These are phyloP conservation scores for Panellus pusillus DNA, from an alignment of 768 basidiomycete genomes.

Conservation along the genomic window DNA sequence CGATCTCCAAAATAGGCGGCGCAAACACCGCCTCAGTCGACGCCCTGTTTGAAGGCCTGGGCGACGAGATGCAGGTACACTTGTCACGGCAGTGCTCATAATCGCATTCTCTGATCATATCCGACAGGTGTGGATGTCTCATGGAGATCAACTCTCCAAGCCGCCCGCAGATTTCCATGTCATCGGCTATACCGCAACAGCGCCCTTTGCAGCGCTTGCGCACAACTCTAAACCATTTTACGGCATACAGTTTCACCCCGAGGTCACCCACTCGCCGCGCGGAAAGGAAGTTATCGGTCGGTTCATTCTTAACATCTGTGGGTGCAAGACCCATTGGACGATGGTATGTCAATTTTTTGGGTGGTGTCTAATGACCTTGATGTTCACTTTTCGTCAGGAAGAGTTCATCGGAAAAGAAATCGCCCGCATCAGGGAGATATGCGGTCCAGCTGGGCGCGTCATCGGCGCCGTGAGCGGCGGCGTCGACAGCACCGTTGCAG, in stretches of 20 bases:
- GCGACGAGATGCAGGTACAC: slow-evolving; percentile 84
- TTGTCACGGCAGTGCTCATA: neutral
- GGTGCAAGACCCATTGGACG: slow-evolving; percentile 83
- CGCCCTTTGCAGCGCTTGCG: slow-evolving; percentile 91
- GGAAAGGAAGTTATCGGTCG: slow-evolving; percentile 88
- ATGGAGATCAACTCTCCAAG: slow-evolving; percentile 88
- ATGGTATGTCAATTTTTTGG: slow-evolving; percentile 59
- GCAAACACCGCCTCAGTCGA: slow-evolving; percentile 50
- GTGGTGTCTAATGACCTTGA: slow-evolving; percentile 3
- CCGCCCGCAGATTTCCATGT: slow-evolving; percentile 83
- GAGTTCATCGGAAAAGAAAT: slow-evolving; percentile 99
- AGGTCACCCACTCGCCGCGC: slow-evolving; percentile 91
- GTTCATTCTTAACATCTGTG: slow-evolving; percentile 85
- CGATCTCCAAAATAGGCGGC: slow-evolving; percentile 63
- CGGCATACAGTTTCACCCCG: slow-evolving; percentile 98
- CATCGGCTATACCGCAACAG: slow-evolving; percentile 82
- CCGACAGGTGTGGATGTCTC: slow-evolving; percentile 97
- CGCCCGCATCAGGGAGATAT: slow-evolving; percentile 87
- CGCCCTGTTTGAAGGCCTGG: slow-evolving; percentile 81
- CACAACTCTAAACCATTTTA: slow-evolving; percentile 88
- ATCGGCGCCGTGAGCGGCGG: slow-evolving; percentile 98
- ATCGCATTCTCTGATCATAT: slow-evolving; percentile 1
- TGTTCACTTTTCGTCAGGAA: slow-evolving; percentile 52
- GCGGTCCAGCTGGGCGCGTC: slow-evolving; percentile 91
- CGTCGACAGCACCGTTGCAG: slow-evolving; percentile 97